Base-by-base conservation (phyloP, 345 rosid species). In the Citrus sp. region DNA sequence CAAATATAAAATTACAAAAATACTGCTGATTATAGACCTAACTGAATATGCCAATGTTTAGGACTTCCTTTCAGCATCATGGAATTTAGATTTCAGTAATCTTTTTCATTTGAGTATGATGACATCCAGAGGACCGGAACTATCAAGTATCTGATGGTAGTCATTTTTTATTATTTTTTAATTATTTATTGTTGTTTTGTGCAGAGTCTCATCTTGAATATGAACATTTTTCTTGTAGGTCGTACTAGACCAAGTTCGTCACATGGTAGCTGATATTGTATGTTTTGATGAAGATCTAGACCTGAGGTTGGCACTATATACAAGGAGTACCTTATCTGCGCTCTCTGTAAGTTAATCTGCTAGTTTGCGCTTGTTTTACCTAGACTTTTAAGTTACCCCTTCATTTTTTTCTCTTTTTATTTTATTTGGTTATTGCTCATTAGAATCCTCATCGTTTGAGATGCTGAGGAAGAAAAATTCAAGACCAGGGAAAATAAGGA, bases 211-310 rank as follows among this genome's bases (percentile, higher is more conserved):
- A 49, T 27, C 22, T 49, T 70, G 24, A 46, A 25, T 70, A 12
- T 12, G 37, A 28, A 55, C 6, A 55, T 51, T 42, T 51, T 37
- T 60, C 30, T 24, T 73, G 51, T 51, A 85, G 90, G 76, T 87
- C 3, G 83, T 85, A 32, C 59, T 84, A 22, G 80, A 77, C n/a
- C 77, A 34, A 21, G 68, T 84, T 38, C 83, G 84, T 35, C 84
- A 85, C 14, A 79, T 85, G 86, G 80, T 82, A 12, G 22, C 34
- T 7, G 90, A 87, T 32, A 64, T 82, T 22, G 77, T 83, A 4
- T 87, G 90, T 75, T 78, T 85, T 37, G 68, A 82, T 73, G 84
- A 77, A 77, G 75, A 80, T 82, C 56, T 87, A 28, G 90, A 86
- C 62, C 74, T 87, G 58, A 84, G 90, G 88, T 70, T 87, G 66